These are phyloP conservation scores for Iris pallida DNA, from an alignment of 116 monocot species.

Conservation along the genomic window DNA sequence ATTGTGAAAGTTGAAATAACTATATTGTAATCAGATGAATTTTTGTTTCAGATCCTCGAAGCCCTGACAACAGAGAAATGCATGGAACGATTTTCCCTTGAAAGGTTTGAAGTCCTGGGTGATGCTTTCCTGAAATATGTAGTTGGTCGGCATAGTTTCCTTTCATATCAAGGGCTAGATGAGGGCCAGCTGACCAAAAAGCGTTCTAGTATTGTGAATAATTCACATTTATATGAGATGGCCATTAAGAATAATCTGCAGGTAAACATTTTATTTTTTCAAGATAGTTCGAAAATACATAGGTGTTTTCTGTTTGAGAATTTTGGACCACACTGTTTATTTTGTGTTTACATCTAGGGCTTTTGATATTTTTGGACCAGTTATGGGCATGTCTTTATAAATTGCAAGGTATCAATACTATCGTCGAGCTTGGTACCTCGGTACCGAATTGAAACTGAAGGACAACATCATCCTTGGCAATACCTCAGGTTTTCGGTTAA, in stretches of 20 bases:
- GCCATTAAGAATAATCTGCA: constrained; percentile 76
- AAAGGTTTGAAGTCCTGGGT: constrained; percentile 93
- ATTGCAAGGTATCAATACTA: too few relatives aligned
- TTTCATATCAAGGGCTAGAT: constrained; percentile 66
- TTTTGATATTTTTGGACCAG: too few relatives aligned
- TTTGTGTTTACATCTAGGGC: too few relatives aligned
- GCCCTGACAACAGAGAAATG: constrained; percentile 91
- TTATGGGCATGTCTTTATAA: too few relatives aligned
- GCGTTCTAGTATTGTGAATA: constrained; percentile 72
- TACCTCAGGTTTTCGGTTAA: too few relatives aligned
- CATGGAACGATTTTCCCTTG: constrained; percentile 80
- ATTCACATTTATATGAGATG: constrained; percentile 65
- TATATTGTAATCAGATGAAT: constrained; percentile 3
- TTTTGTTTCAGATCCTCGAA: constrained; percentile 70
- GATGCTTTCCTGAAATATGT: constrained; percentile 93
- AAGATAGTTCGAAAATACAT: too few relatives aligned
- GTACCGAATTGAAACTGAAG: too few relatives aligned
- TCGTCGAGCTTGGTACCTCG: too few relatives aligned
- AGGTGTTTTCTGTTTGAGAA: too few relatives aligned
- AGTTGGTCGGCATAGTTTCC: constrained; percentile 69
- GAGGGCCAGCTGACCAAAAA: constrained; percentile 82
- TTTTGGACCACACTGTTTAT: too few relatives aligned
- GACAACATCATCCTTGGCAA: too few relatives aligned
- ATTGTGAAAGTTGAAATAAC: neutral
- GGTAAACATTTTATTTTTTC: constrained; percentile 26